Evolutionary conservation across 371 early-diverging fungal species (phyloP), one percentile per base, ranked within the genome.

Genomic region (Gilbertella persicaria): DNA sequence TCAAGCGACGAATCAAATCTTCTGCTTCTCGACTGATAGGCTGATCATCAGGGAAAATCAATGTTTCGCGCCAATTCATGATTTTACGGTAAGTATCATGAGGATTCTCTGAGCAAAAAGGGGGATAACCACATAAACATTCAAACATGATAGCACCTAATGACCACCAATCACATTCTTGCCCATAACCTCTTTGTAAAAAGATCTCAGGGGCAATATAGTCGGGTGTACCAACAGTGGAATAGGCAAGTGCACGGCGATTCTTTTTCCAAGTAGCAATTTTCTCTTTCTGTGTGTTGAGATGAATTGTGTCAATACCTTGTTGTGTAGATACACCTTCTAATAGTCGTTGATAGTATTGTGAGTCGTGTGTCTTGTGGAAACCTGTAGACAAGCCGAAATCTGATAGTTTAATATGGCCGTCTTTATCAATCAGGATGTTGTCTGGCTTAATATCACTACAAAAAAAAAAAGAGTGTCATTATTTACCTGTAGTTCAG

Each of bases 141-240:
- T 99, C 99, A 70, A 92, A 99, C 85, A 99, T 90, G 58, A 99
- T 94, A 3, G 98, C 96, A 5, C 99, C 99, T 5, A 99, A 70
- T 6, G 96, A 93, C 99, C 99, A 99, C 93, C 97, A 97, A 80
- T 99, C 99, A 64, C 95, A 96, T 39, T 92, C 94, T 67, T 94
- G 92, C 39, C 95, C 93, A 78, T 99, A 99, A 2, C 99, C 96
- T 45, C 88, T 86, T 44, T 91, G 91, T 60, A 89, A 64, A 66
- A 97, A 96, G 49, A 96, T 91, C 73, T 98, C 98, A 10, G 97
- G 96, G 14, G 98, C 98, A 77, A 99, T 96, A 64, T 96, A 97
- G 70, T 98, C 97, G 0, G 97, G 96, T 1, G 99, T 98, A 7
- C 99, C 99, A 1, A 97, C 98, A 0, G 96, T 97, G 7, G 91